Base-by-base conservation (phyloP, 768 basidiomycete genomes). In the Suillus hirtellus region DNA sequence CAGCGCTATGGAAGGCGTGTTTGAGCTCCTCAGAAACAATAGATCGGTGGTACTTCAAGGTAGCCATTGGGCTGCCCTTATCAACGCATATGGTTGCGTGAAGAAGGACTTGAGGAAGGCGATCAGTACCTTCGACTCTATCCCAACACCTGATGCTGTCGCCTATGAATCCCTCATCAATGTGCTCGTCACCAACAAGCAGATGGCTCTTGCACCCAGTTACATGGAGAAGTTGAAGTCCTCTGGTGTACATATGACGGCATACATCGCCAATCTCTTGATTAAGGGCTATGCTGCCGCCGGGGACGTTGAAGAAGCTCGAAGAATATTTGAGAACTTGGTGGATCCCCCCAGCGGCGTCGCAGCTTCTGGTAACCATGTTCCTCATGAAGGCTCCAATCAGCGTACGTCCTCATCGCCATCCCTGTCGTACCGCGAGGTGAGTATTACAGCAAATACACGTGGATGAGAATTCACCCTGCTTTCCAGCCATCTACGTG, bases 131-230 rank as follows among this genome's bases (percentile, higher is more conserved):
- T 99, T 99, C 73, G 84, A 96, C 34, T 85, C 89, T 24, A 89
- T 97, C 71, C 74, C 76, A 6, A 74, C 88, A 24, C 87, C 89
- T 1, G 96, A 99, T 64, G 90, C 93, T 0, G 86, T 98, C 55
- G 82, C 89, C 24, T 98, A 90, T 77, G 97, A 99, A 73, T 87
- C 95, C 0, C 79, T 99, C 67, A 84, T 98, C 80, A 95, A 92
- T 73, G 90, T 91, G 35, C 78, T 96, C 47, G 87, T 94, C 53
- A 88, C 86, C 4, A 86, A 89, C 72, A 89, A 88, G 42, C 87
- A 89, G 17, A 80, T 89, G 60, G 94, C 95, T 66, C 84, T 95
- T 53, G 82, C 95, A 31, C 87, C 88, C 0, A 68, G 77, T 19
- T 95, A 93, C 72, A 74, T 90, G 42, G 72, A 77, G 38, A 84